Evolutionary conservation across 345 rosid genomes (phyloP).

Genomic region (Brassica carinata): DNA sequence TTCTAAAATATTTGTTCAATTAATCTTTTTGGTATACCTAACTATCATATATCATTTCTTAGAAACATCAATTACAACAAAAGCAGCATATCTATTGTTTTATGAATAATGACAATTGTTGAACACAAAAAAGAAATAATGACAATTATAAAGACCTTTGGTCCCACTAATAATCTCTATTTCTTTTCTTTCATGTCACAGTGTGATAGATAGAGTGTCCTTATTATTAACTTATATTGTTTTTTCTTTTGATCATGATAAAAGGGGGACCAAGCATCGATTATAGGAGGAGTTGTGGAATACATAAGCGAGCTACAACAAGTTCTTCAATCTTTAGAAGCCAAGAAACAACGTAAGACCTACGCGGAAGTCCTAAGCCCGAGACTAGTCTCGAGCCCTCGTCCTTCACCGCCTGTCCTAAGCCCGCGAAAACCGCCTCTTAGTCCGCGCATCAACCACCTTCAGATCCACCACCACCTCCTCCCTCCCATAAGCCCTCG

Average conservation of each 20-base stretch:
- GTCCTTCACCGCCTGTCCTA: slow-evolving; percentile 48
- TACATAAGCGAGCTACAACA: slow-evolving; percentile 95
- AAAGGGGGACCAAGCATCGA: slow-evolving; percentile 99
- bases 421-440: slow-evolving; percentile 53
- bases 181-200: slow-evolving; percentile 23
- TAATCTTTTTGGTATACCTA: slow-evolving; percentile 20
- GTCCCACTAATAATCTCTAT: slow-evolving; percentile 37
- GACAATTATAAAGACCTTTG: slow-evolving; percentile 35
- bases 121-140: slow-evolving; percentile 8
- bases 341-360: slow-evolving; percentile 92
- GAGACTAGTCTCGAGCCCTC: slow-evolving; percentile 61
- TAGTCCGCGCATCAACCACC: slow-evolving; percentile 62
- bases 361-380: slow-evolving; percentile 90
- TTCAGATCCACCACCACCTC: slow-evolving; percentile 44
- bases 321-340: slow-evolving; percentile 79
- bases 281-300: slow-evolving; percentile 95
- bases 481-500: slow-evolving; percentile 80
- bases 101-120: slow-evolving; percentile 27
- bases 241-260: slow-evolving; percentile 10
- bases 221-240: slow-evolving; percentile 18
- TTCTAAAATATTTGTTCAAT: neutral
- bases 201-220: slow-evolving; percentile 10
- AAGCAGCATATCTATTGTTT: slow-evolving; percentile 16
- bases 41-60: slow-evolving; percentile 15
- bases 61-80: slow-evolving; percentile 27